Base-by-base conservation (phyloP, 2,329 filamentous ascomycete genomes). In the Pseudocercospora musae region DNA sequence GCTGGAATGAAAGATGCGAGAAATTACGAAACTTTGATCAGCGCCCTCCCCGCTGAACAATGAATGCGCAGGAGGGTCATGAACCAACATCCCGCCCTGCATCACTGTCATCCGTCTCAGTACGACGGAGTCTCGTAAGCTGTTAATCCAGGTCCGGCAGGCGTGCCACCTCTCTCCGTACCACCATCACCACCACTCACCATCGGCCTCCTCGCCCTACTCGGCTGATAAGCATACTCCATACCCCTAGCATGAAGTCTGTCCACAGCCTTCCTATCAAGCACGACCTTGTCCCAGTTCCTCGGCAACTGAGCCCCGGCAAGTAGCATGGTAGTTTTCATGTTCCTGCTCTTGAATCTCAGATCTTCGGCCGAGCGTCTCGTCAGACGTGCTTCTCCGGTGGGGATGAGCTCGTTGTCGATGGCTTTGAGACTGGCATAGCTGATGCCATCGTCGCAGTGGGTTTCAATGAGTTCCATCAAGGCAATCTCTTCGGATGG, bases 311-410 rank as follows among this genome's bases (percentile, higher is more conserved):
- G 66, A 4, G 64, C 37, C n/a, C 66, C 62, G 20, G 73, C 65
- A 79, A 77, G 78, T 2, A 81, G 58, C 57, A 70, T 78, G 7
- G 73, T 73, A 44, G 78, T 73, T 69, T 82, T 84, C 61, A 86
- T 72, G 63, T 84, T 85, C 56, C 84, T 77, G 3, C 83, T 84
- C 63, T 76, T 75, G 70, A 75, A 75, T 10, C 74, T 61, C 11
- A 77, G 63, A 53, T 84, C 81, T 2, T 84, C 82, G 62, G 87
- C 82, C 5, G 72, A 76, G 1, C 85, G 77, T 1, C 68, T 64
- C 3, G 58, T 60, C 18, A 84, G 69, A 46, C 73, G 55, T 2
- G 68, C 40, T 4, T 58, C 68, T 11, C 73, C 69, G 21, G 73
- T 49, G 15, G 20, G 42, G 20, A 46, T 44, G 15, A 37, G 23